phyloP scores from a whole-genome alignment of 2,329 filamentous ascomycete species.

The Colletotrichum brevisporum region DNA sequence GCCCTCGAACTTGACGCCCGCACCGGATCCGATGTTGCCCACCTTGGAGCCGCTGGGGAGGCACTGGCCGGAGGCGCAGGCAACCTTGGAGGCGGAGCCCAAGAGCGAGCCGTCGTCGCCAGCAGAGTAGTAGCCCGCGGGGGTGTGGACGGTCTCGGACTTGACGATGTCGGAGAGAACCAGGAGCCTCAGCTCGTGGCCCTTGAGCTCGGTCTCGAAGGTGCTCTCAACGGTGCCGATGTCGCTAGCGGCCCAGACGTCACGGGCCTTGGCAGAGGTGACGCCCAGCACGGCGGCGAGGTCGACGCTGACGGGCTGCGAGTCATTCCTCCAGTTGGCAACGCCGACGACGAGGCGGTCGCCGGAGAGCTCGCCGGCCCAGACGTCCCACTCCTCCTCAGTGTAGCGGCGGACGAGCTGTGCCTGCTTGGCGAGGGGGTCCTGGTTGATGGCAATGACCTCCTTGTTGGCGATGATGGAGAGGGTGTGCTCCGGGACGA shows the following conservation, averaged over 20 bases:
- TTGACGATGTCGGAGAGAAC: slow-evolving; percentile 53
- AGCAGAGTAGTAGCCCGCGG: slow-evolving; percentile 59
- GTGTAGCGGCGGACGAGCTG: slow-evolving; percentile 63
- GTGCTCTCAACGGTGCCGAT: slow-evolving; percentile 48
- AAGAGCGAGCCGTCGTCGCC: slow-evolving; percentile 50
- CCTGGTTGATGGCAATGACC: slow-evolving; percentile 71
- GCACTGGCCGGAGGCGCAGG: slow-evolving; percentile 57
- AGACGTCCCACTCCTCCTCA: slow-evolving; percentile 65
- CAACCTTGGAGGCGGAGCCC: slow-evolving; percentile 51
- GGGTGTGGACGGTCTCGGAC: slow-evolving; percentile 42
- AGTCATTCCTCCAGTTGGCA: slow-evolving; percentile 64
- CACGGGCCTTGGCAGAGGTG: slow-evolving; percentile 53
- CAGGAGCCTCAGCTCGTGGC: slow-evolving; percentile 57
- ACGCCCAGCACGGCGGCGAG: slow-evolving; percentile 55
- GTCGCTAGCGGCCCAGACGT: slow-evolving; percentile 57
- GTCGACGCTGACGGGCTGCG: slow-evolving; percentile 58
- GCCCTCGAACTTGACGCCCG: slow-evolving; percentile 53
- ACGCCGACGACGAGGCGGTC: slow-evolving; percentile 59
- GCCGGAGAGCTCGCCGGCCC: slow-evolving; percentile 62
- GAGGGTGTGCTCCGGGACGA: slow-evolving; percentile 57
- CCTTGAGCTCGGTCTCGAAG: slow-evolving; percentile 50
- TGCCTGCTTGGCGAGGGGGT: slow-evolving; percentile 65
- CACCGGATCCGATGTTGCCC: slow-evolving; percentile 51
- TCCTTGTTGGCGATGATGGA: slow-evolving; percentile 64
- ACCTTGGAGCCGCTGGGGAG: slow-evolving; percentile 60